Base-by-base conservation (phyloP, 371 early-diverging fungal species). In the Circinella minor region DNA sequence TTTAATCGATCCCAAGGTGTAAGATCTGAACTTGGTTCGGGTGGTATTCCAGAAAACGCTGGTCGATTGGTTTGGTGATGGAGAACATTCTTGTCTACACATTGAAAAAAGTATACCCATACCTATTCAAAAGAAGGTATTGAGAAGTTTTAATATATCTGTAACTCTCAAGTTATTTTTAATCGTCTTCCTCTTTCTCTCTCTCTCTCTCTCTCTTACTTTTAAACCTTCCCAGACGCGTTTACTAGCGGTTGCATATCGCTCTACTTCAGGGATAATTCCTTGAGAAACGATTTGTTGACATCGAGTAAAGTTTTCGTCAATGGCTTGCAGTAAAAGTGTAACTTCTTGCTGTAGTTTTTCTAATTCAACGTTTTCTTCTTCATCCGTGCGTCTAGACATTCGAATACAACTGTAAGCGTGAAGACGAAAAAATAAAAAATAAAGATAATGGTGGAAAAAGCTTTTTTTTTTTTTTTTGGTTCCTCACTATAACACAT, bases 301-400 rank as follows among this genome's bases (percentile, higher is more conserved):
- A 36, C 87, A 83, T 59, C 74, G 67, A 0, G 87, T 79, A 69
- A 88, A 88, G 70, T 85, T 86, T 62, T 87, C 80, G 73, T 88
- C 89, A 37, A 85, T 83, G 3, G 74, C 76, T 70, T 86, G 85
- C 13, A 88, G 66, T n/a, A 79, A 80, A 47, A 81, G 67, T 10
- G 88, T 88, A 27, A 86, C 80, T 38, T 81, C 78, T 64, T 88
- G 88, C 17, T 88, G 81, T n/a, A 86, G 36, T 70, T 76, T 71
- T 65, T 84, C 88, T 18, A 87, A 49, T 60, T 81, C 66, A 17
- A 76, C 81, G 38, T 75, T 69, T 7, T 68, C 66, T 55, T 80
- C 79, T 66, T 81, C 79, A 36, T 79, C 81, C 17, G 51, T 48
- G 14, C 18, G 57, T 66, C 36, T 18, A n/a, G 64, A 38, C 60